These are phyloP conservation scores for Trichocladium antarcticum DNA, from an alignment of 495 filamentous ascomycete species.

Conservation along the genomic window DNA sequence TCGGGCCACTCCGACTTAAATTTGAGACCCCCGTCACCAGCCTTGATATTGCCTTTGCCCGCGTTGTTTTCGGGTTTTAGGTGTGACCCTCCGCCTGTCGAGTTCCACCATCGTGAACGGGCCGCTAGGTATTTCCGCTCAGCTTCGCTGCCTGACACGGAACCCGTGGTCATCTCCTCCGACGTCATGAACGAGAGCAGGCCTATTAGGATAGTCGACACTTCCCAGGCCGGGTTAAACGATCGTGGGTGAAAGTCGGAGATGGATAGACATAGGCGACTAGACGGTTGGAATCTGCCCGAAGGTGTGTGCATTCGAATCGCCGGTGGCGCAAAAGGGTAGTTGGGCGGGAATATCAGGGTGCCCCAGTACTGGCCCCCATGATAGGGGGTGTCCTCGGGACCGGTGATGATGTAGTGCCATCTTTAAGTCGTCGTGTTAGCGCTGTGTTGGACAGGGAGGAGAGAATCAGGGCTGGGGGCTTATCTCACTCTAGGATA, in stretches of 20 bases:
- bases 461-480: too few species aligned
- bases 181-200: constrained; percentile 95
- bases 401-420: constrained; percentile 97
- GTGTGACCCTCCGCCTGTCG: constrained; percentile 82
- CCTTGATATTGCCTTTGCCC: constrained; percentile 45
- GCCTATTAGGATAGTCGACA: constrained; percentile 90
- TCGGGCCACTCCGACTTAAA: constrained; percentile 87
- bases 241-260: constrained; percentile 94
- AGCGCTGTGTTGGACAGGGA: not conserved
- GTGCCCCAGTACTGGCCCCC: constrained; percentile 98
- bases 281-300: constrained; percentile 86
- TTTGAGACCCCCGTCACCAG: constrained; percentile 84
- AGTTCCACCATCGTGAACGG: constrained; percentile 91
- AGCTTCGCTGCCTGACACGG: constrained; percentile 62
- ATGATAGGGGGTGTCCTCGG: constrained; percentile 88
- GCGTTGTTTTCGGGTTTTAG: constrained; percentile 27
- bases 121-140: constrained; percentile 71
- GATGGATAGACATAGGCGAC: constrained; percentile 86
- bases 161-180: constrained; percentile 97
- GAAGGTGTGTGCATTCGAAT: constrained; percentile 98
- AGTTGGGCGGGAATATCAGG: constrained; percentile 86
- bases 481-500: constrained; percentile 69
- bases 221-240: constrained; percentile 99
- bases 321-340: constrained; percentile 92
- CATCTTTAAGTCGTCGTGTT: constrained; percentile 47